phyloP scores from a whole-genome alignment of 2,329 filamentous ascomycete species.

The Helicocarpus griseus region DNA sequence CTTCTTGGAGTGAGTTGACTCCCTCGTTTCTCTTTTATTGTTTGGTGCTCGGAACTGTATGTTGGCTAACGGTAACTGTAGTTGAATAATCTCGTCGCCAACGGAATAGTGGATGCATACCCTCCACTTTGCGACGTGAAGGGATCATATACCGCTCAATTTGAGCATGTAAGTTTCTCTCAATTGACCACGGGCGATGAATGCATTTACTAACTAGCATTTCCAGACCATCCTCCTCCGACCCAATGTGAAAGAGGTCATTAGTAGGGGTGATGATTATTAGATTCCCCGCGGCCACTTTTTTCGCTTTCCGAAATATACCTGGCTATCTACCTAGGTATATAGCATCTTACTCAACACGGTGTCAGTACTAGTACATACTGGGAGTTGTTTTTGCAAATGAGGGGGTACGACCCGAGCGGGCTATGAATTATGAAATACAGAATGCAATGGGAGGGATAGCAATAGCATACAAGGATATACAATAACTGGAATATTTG shows the following conservation, averaged over 20 bases:
- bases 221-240: conserved; percentile 63
- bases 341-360: not conserved
- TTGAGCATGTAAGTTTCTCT: conserved; percentile 67
- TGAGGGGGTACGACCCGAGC: too few relatives aligned
- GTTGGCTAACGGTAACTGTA: conserved; percentile 30
- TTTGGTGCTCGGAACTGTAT: not conserved
- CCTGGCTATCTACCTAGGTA: not conserved
- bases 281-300: conserved; percentile 30
- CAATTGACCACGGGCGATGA: not conserved
- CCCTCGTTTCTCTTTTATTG: not conserved
- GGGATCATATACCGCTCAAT: conserved; percentile 90
- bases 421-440: too few relatives aligned
- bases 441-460: too few relatives aligned
- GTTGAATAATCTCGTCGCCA: conserved; percentile 77
- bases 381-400: too few relatives aligned
- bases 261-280: conserved; percentile 78
- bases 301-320: not conserved
- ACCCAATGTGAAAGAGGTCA: conserved; percentile 76
- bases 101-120: conserved; percentile 81
- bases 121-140: conserved; percentile 84
- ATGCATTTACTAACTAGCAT: conserved; percentile 14
- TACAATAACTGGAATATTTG: not conserved
- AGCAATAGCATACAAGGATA: too few relatives aligned
- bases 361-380: not conserved
- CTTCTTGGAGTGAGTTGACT: conserved; percentile 62